Base-by-base conservation (phyloP, 225 moss, liverwort and hornwort species). In the Pseudisothecium myosuroides region DNA sequence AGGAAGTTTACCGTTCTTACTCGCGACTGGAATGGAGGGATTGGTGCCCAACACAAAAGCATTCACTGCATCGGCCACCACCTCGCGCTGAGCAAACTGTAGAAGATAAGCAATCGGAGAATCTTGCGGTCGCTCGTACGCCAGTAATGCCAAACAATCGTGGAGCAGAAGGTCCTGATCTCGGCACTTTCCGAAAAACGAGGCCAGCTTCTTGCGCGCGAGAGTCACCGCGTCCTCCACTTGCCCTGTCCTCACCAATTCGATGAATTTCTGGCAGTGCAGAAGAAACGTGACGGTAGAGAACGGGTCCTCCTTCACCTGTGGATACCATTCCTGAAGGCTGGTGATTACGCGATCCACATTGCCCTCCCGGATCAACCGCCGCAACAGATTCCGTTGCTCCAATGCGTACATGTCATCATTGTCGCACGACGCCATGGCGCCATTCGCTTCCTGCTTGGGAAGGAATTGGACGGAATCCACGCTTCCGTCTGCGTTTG, bases 31-130 rank as follows among this genome's bases (percentile, higher is more conserved):
- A 83, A 92, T 90, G 41, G 93, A 92, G 28, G 95, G 96, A 91
- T 98, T 96, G 31, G 97, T 95, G 76, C 95, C 97, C 87, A 97
- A 92, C 59, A 98, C 95, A 49, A 96, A 96, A 21, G 97, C 96
- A 88, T 98, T 98, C 58, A 98, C 97, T 37, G 96, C 97, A 87
- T 98, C 98, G 68, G 97, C 98, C 63, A 98, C 96, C 62, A 97
- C 93, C 91, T 98, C 98, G 55, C 96, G 97, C 81, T 98, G 98
- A 26, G 95, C 91, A 72, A 97, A 93, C 84, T 97, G 94, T 7
- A 98, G 86, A 85, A 98, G 93, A 66, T 98, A 97, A 84, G 96
- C 96, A 68, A 97, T 96, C 59, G 96, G 94, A 47, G 98, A 98
- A 74, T 97, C 96, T 62, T 96, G 95, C 39, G 98, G 98, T 79